Base-by-base conservation (phyloP, 495 filamentous ascomycete genomes). In the Haplographium delicatum region DNA sequence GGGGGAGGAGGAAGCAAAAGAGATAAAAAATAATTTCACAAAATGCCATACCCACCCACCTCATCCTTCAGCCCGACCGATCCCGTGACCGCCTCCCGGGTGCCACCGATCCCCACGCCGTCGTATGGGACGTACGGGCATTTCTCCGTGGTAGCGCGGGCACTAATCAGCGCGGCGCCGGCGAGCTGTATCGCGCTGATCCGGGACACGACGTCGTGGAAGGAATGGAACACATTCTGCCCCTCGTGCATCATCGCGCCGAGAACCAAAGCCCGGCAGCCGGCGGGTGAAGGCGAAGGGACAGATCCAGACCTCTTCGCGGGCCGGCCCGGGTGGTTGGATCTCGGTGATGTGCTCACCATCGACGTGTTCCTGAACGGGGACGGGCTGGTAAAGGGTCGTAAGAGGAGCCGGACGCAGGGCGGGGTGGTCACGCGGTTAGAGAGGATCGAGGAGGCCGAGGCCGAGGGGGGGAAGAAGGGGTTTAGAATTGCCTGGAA, bases 401-500 rank as follows among this genome's bases (percentile, higher is more conserved):
- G 10, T 5, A 53, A 57, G 23, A 9, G 38, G 38, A 49, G 43
- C 24, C 35, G 49, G 15, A 47, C 37, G 20, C 43, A 52, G 27
- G 44, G 30, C 1, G 19, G 48, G 5, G 25, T 7, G 1, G 22
- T 57, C 28, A 48, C 54, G 13, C 7, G 18, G 1, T 25, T 57
- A 1, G 22, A 44, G 37, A 4, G 8, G 7, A 9, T 52, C 6
- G 23, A 37, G 24, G 25, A 33, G 19, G 51, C 22, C 7, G 16
- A 44, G 13, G 19, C 5, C 10, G 44, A 42, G n/a, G 23, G 11
- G 9, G 51, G 19, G 13, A 47, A 30, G 42, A 44, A 48, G 20
- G 54, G 54, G 22, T 52, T 28, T 23, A 24, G 16, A n/a, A 30
- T 57, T 35, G 54, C 54, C 22, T 57, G 54, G 54, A 57, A 53